phyloP scores from a whole-genome alignment of 2,329 filamentous ascomycete genomes.

The Ramichloridium luteum region DNA sequence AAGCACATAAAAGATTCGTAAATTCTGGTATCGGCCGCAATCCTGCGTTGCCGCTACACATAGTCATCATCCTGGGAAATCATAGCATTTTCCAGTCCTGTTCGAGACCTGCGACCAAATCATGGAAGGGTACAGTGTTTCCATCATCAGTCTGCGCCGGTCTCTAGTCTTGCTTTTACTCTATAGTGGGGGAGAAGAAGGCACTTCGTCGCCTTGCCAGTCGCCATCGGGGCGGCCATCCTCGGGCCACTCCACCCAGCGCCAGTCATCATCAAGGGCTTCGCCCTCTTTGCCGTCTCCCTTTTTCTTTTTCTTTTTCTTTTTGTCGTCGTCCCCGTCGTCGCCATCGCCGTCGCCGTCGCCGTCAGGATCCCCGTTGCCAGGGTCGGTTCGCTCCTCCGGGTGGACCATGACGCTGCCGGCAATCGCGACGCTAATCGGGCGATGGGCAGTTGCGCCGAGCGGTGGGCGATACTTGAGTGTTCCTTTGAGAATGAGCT shows the following conservation, averaged over 20 bases:
- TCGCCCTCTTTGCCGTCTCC: background rate
- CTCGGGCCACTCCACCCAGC: background rate
- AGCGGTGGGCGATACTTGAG: constrained; percentile 66
- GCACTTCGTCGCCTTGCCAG: background rate
- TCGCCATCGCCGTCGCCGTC: background rate
- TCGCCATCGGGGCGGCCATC: background rate
- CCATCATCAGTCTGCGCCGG: background rate
- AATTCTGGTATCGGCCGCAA: too few relatives aligned
- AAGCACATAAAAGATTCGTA: too few relatives aligned
- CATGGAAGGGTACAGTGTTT: too few relatives aligned
- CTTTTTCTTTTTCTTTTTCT: constrained; percentile 1
- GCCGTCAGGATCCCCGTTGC: background rate
- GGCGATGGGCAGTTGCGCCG: constrained; percentile 27
- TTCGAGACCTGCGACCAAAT: too few relatives aligned
- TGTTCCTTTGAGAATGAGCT: constrained; percentile 81
- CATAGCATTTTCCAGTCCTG: too few relatives aligned
- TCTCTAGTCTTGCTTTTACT: background rate
- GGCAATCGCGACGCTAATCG: constrained; percentile 39
- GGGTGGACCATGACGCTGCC: constrained; percentile 30
- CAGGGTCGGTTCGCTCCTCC: constrained; percentile 16
- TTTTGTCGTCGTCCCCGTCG: background rate
- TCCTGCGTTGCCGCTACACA: too few relatives aligned
- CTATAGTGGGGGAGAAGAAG: background rate
- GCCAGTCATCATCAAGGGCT: too few relatives aligned
- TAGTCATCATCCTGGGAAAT: too few relatives aligned